Evolutionary conservation across 345 rosid genomes (phyloP).

Genomic region (Eucalyptus cloeziana): DNA sequence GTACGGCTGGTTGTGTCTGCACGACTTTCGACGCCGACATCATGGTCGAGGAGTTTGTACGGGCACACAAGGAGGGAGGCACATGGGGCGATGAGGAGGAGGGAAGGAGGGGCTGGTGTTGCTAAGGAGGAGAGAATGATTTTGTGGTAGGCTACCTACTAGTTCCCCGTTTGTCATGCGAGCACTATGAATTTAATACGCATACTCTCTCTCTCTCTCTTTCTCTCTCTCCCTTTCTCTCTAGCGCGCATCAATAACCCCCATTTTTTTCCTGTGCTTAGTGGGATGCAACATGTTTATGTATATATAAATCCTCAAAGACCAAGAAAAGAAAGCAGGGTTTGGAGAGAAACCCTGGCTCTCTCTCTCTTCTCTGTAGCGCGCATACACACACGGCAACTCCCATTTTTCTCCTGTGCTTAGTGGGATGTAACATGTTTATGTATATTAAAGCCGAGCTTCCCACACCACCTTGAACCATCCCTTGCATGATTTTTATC

Average conservation of each 20-base stretch:
- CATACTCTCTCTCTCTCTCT: slow-evolving; percentile 11
- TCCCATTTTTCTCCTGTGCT: too few relatives aligned
- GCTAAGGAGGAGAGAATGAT: too few relatives aligned
- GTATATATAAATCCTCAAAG: too few relatives aligned
- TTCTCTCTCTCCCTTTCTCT: background rate
- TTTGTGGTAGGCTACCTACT: too few relatives aligned
- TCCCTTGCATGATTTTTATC: background rate
- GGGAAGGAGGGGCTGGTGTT: background rate
- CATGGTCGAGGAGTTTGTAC: background rate
- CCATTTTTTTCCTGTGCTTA: background rate
- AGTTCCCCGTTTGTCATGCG: too few relatives aligned
- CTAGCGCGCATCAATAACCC: background rate
- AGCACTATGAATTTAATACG: background rate
- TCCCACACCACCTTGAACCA: background rate
- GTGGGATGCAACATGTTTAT: background rate
- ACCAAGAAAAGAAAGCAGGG: too few relatives aligned
- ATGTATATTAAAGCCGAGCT: slow-evolving; percentile 9
- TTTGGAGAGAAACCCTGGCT: too few relatives aligned
- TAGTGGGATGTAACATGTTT: background rate
- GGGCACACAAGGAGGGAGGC: background rate
- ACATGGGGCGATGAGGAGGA: background rate
- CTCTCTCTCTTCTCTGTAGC: too few relatives aligned
- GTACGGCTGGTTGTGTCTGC: background rate
- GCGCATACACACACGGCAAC: too few relatives aligned
- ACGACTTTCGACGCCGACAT: background rate